Conservation (phyloP, 2,329 filamentous ascomycete genomes). For the Cephalotrichum gorgonifer region DNA sequence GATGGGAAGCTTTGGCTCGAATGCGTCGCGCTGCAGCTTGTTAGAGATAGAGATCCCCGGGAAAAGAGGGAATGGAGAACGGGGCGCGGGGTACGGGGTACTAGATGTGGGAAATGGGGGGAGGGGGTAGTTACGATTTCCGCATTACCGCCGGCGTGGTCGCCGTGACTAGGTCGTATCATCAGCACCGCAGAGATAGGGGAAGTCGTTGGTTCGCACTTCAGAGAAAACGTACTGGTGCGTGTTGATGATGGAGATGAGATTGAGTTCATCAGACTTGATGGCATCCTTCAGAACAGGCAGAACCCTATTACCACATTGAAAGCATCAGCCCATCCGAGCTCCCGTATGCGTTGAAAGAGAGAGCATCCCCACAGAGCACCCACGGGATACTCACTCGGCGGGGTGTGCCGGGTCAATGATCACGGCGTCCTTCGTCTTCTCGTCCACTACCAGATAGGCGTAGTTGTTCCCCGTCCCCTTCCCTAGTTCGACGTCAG, state of each 20-base stretch:
- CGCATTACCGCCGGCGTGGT: conserved; percentile 87
- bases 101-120: too few relatives aligned
- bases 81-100: not conserved
- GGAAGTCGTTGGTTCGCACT: not conserved
- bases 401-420: conserved; percentile 72
- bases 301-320: conserved; percentile 33
- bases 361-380: not conserved
- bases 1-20: conserved; percentile 55
- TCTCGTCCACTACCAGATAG: conserved; percentile 70
- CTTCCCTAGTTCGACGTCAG: not conserved
- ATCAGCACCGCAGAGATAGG: too few relatives aligned
- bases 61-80: not conserved
- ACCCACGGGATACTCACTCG: conserved; percentile 44
- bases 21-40: conserved; percentile 16
- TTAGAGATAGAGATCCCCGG: too few relatives aligned
- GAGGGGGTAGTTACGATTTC: conserved; percentile 51
- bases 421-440: conserved; percentile 66
- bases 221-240: conserved; percentile 64
- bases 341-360: not conserved
- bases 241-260: conserved; percentile 88
- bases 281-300: conserved; percentile 65
- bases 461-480: conserved; percentile 61
- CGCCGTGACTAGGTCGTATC: conserved; percentile 60
- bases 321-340: not conserved
- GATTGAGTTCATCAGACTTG: conserved; percentile 60